Conservation (phyloP, 805 yeast species). For the baker's yeast (Saccharomyces cerevisiae) region DNA sequence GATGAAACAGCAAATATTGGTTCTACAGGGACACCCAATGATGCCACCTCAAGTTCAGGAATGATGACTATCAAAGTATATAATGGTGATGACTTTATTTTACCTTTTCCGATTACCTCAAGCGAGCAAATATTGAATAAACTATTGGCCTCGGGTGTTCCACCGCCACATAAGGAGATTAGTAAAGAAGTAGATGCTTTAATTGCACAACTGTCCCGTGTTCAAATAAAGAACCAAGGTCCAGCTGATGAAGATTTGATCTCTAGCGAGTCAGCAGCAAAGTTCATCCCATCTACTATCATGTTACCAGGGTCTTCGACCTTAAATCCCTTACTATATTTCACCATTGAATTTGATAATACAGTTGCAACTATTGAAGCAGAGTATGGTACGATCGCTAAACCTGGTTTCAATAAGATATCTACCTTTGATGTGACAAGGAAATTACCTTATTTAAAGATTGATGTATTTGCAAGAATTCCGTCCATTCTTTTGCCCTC, state of each 20-base stretch:
- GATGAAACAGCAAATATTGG: neutral
- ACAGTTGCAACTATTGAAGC: constrained; percentile 87
- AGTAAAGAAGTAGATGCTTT: constrained; percentile 19
- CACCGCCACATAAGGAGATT: constrained; percentile 13
- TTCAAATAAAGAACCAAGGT: constrained; percentile 26
- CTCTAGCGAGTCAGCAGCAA: constrained; percentile 26
- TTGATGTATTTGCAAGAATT: constrained; percentile 72
- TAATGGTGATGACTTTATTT: constrained; percentile 53
- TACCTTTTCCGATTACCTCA: constrained; percentile 64
- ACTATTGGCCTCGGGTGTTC: constrained; percentile 49
- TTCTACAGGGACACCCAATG: constrained; percentile 4
- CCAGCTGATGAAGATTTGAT: constrained; percentile 29
- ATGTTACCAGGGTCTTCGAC: constrained; percentile 47
- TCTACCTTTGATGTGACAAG: constrained; percentile 84
- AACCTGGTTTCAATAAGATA: constrained; percentile 80
- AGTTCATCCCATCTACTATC: constrained; percentile 44
- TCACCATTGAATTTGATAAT: constrained; percentile 91
- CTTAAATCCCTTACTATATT: constrained; percentile 63
- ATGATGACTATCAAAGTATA: constrained; percentile 70
- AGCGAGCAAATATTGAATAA: constrained; percentile 58
- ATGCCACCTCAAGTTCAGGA: constrained; percentile 36
- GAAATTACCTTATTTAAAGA: constrained; percentile 49
- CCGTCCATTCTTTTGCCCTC: constrained; percentile 54
- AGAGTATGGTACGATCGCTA: constrained; percentile 66
- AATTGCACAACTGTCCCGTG: constrained; percentile 21